Base-by-base conservation (phyloP, 2,329 filamentous ascomycete genomes). In the Daldinia sp. region DNA sequence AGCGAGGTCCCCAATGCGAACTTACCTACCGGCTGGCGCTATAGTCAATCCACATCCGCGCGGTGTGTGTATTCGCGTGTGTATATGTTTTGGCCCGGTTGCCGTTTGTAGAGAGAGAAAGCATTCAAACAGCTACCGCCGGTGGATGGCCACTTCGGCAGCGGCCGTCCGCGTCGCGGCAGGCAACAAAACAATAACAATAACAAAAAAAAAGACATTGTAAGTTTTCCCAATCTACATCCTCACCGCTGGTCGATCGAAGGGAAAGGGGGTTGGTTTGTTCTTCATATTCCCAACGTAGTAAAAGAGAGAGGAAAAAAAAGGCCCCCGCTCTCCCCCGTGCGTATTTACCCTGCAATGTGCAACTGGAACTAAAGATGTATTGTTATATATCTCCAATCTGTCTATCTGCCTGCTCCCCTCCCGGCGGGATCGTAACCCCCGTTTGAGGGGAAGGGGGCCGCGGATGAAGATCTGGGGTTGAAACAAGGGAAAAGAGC, bases 71-170 rank as follows among this genome's bases (percentile, higher is more conserved):
- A 28, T 48, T 4, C 6, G n/a, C 5, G n/a, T 23, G 50, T 54
- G 44, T 42, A 13, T 39, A 46, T 59, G 59, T 50, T 56, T 59
- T 54, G 12, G 35, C 28, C 41, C 37, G 57, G 39, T 35, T 51
- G 39, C 68, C 63, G 68, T 66, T 68, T 65, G 69, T 51, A 60
- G 59, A 53, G 61, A 57, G 59, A 54, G 61, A 58, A 12, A 58
- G 26, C 37, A 42, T 23, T 37, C 28, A 41, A 54, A 30, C 37
- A 42, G 23, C 20, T 56, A 20, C 33, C 56, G 35, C 39, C 56
- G 63, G 56, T 65, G 69, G 64, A 66, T 70, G 67, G 67, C 65
- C 67, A 60, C 69, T 59, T 65, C 70, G 62, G 62, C 60, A 62
- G 67, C 68, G 65, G 64, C 69, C 67, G 60, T 70, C 70, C 67